phyloP scores from a whole-genome alignment of 768 basidiomycete genomes.

The Naganishia vishniacii region DNA sequence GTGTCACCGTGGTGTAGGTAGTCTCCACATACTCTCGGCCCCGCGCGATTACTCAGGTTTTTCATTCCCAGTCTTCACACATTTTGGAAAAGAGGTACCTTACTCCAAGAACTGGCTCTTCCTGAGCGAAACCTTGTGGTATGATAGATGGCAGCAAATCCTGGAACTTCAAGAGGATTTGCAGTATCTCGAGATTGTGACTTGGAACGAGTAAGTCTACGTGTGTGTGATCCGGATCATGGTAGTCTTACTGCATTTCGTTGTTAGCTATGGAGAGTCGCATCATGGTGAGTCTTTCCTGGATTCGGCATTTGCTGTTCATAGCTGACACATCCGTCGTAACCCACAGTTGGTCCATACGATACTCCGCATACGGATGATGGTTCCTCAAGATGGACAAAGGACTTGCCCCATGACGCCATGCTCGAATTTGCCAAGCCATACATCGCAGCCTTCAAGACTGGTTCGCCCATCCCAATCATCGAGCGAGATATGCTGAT shows the following conservation, averaged over 20 bases:
- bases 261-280: constrained; percentile 33
- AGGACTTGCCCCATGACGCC: constrained; percentile 43
- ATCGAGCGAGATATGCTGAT: constrained; percentile 42
- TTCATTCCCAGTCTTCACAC: constrained; percentile 37
- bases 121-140: constrained; percentile 44
- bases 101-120: constrained; percentile 49
- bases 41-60: neutral
- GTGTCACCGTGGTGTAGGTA: constrained; percentile 38
- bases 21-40: neutral
- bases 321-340: neutral
- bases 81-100: constrained; percentile 42
- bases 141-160: constrained; percentile 45
- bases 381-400: constrained; percentile 42
- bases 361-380: constrained; percentile 43
- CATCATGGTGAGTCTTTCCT: constrained; percentile 35
- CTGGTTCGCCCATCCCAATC: constrained; percentile 33
- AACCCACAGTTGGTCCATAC: constrained; percentile 38
- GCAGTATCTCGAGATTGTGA: constrained; percentile 39
- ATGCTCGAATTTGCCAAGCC: constrained; percentile 45
- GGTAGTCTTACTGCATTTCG: neutral
- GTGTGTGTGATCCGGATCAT: no score
- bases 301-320: neutral
- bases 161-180: constrained; percentile 34
- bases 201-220: constrained; percentile 28
- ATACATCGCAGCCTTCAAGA: constrained; percentile 47